phyloP scores from a whole-genome alignment of 768 basidiomycete genomes.

The Trametes cubensis region DNA sequence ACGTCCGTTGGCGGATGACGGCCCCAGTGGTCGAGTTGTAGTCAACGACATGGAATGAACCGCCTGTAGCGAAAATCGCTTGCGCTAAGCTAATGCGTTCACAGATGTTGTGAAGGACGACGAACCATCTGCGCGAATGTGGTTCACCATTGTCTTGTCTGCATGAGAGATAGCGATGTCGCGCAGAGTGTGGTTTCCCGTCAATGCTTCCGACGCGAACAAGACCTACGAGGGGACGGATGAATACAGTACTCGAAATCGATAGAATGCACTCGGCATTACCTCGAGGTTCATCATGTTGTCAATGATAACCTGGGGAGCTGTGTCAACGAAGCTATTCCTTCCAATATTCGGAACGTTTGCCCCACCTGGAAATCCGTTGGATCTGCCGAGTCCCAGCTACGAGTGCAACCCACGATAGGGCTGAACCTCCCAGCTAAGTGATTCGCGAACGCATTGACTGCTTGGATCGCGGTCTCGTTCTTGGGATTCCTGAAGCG shows the following conservation, averaged over 20 bases:
- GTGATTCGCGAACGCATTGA: slow-evolving; percentile 59
- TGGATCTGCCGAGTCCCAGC: slow-evolving; percentile 63
- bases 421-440: slow-evolving; percentile 61
- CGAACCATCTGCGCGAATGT: slow-evolving; percentile 65
- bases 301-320: slow-evolving; percentile 66
- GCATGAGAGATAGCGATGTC: slow-evolving; percentile 67
- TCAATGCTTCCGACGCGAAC: slow-evolving; percentile 59
- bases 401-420: slow-evolving; percentile 67
- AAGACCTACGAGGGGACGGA: slow-evolving; percentile 39
- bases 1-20: slow-evolving; percentile 58
- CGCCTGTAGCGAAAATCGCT: slow-evolving; percentile 24
- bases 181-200: slow-evolving; percentile 58
- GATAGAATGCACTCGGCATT: background rate
- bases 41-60: slow-evolving; percentile 58
- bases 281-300: slow-evolving; percentile 80
- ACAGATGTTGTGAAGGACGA: background rate
- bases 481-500: slow-evolving; percentile 57
- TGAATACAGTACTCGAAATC: background rate
- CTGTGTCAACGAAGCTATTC: slow-evolving; percentile 1
- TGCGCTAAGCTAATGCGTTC: background rate
- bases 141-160: slow-evolving; percentile 66
- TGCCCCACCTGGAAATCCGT: slow-evolving; percentile 56
- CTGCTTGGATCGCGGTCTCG: slow-evolving; percentile 53
- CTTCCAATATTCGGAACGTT: too few relatives aligned
- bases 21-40: slow-evolving; percentile 67